Conservation (phyloP, 1,139 yeast genomes). For the Hyphopichia burtonii region DNA sequence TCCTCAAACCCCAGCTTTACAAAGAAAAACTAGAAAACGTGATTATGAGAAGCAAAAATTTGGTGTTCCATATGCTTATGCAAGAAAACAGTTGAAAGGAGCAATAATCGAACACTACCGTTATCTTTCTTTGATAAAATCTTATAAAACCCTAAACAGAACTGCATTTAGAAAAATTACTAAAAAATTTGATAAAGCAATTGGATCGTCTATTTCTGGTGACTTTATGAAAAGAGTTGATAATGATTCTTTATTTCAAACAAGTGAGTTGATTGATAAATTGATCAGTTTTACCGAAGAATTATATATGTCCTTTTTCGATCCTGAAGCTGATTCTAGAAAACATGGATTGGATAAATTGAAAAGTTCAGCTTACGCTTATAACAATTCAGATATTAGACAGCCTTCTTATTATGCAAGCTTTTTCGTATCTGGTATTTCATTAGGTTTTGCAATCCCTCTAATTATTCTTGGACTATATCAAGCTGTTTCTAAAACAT, state of each 20-base stretch:
- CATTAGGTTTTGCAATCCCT: slow-evolving; percentile 71
- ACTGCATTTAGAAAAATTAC: slow-evolving; percentile 88
- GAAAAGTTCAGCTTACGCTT: slow-evolving; percentile 48
- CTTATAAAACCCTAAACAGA: slow-evolving; percentile 73
- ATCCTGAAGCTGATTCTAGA: slow-evolving; percentile 59
- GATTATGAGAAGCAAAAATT: slow-evolving; percentile 36
- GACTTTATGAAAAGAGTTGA: slow-evolving; percentile 61
- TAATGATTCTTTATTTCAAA: slow-evolving; percentile 53
- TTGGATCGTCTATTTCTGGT: slow-evolving; percentile 47
- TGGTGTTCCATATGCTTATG: slow-evolving; percentile 66
- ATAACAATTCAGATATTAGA: slow-evolving; percentile 29
- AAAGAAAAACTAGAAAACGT: slow-evolving; percentile 20
- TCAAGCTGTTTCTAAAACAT: slow-evolving; percentile 44
- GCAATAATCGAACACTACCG: slow-evolving; percentile 83
- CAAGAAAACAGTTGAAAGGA: slow-evolving; percentile 69
- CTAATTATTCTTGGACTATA: slow-evolving; percentile 53
- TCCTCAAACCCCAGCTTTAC: slow-evolving; percentile 1
- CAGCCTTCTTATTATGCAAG: slow-evolving; percentile 36
- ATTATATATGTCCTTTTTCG: slow-evolving; percentile 64
- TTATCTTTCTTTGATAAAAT: slow-evolving; percentile 71
- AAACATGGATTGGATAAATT: slow-evolving; percentile 75
- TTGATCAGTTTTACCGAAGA: slow-evolving; percentile 65
- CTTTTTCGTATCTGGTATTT: slow-evolving; percentile 60
- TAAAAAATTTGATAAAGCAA: slow-evolving; percentile 83
- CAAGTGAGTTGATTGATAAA: slow-evolving; percentile 66